Evolutionary conservation across 495 filamentous ascomycete species (phyloP).

Genomic region (Aspergillus haitiensis): DNA sequence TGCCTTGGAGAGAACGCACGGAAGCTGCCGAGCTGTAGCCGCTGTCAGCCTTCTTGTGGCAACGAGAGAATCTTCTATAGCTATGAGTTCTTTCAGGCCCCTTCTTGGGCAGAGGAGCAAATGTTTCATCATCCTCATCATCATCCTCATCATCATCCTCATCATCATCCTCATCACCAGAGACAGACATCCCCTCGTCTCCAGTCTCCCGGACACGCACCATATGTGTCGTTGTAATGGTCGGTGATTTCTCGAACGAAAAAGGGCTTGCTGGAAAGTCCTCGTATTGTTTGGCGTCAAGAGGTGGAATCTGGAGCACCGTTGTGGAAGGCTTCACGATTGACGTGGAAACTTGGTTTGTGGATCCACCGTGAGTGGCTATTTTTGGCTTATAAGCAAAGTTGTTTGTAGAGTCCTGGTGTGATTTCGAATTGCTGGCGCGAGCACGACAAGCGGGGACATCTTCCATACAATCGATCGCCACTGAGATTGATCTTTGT

Average conservation of each 20-base stretch:
- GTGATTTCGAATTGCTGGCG: no score
- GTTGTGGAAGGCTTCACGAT: background rate
- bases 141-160: constrained; percentile 26
- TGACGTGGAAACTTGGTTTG: background rate
- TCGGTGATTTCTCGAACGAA: constrained; percentile 42
- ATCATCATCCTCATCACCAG: no score
- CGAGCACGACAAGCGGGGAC: background rate
- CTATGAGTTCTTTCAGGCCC: constrained; percentile 1
- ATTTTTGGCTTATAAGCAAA: background rate
- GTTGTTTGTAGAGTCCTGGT: no score
- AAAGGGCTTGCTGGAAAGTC: constrained; percentile 40
- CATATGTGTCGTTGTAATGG: constrained; percentile 13
- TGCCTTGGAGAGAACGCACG: constrained; percentile 32
- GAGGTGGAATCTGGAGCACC: constrained; percentile 25
- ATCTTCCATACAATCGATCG: background rate
- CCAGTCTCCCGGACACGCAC: constrained; percentile 24
- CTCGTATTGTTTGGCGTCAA: constrained; percentile 24
- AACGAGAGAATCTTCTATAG: constrained; percentile 22
- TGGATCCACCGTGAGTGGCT: background rate
- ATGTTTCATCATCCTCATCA: constrained; percentile 18
- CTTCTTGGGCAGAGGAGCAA: constrained; percentile 1
- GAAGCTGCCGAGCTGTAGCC: constrained; percentile 46
- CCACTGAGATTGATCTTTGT: background rate
- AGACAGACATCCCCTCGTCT: constrained; percentile 36
- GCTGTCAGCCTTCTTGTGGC: constrained; percentile 42